Conservation (phyloP, 768 basidiomycete species). For the Leccinum arenicola region DNA sequence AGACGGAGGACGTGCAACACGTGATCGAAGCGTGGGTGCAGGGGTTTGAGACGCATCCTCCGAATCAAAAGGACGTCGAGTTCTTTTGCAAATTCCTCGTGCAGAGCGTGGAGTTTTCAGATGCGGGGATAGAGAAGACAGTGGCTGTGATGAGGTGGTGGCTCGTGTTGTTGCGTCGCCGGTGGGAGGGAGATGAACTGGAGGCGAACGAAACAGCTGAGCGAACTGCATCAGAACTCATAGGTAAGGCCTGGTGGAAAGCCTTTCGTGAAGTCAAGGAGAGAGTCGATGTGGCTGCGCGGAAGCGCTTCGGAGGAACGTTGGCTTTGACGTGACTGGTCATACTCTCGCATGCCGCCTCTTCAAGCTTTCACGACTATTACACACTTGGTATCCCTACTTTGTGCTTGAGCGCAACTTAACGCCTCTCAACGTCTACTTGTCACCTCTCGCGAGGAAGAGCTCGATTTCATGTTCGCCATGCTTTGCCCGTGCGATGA, state of each 20-base stretch:
- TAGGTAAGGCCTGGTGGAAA: conserved; percentile 80
- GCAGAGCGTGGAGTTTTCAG: conserved; percentile 62
- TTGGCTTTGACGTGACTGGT: conserved; percentile 53
- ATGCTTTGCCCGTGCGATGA: conserved; percentile 30
- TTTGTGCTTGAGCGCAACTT: not conserved
- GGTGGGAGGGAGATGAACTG: conserved; percentile 50
- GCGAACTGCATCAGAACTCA: conserved; percentile 35
- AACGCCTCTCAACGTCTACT: conserved; percentile 15
- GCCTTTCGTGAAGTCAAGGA: conserved; percentile 69
- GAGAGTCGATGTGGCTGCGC: conserved; percentile 61
- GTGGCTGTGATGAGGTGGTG: conserved; percentile 80
- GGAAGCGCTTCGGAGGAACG: conserved; percentile 69
- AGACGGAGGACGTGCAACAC: conserved; percentile 68
- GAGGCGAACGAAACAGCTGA: conserved; percentile 33
- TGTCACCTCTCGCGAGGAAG: conserved; percentile 59
- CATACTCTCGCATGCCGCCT: not conserved
- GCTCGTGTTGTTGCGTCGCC: conserved; percentile 62
- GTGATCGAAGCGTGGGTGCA: conserved; percentile 78
- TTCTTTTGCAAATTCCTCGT: conserved; percentile 73
- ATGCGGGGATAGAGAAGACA: conserved; percentile 68
- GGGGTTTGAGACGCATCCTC: conserved; percentile 55
- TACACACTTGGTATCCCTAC: not conserved
- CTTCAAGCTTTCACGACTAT: not conserved
- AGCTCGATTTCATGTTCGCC: conserved; percentile 36
- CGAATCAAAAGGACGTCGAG: conserved; percentile 70